phyloP scores from a whole-genome alignment of 129 eudicot species.

The Arctium minus region DNA sequence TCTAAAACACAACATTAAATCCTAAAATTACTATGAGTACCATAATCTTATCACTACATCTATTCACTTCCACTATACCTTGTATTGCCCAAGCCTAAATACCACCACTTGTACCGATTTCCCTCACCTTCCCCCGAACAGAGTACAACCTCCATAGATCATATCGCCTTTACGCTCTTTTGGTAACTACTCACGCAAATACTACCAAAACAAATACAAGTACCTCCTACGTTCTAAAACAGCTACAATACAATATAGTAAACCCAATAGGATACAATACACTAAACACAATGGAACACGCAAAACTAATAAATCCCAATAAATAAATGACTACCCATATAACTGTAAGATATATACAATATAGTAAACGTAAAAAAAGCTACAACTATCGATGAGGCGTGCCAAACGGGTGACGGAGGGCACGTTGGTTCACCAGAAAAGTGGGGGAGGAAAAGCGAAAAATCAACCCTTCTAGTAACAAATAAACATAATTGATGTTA shows the following conservation, averaged over 20 bases:
- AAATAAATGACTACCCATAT: background rate
- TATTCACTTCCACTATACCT: background rate
- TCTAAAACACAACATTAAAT: too few relatives aligned
- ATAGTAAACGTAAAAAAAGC: too few relatives aligned
- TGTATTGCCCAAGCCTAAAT: too few relatives aligned
- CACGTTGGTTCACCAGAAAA: too few relatives aligned
- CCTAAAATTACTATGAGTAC: too few relatives aligned
- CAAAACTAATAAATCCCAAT: background rate
- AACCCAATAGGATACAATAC: too few relatives aligned
- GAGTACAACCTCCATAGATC: too few relatives aligned
- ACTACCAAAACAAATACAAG: too few relatives aligned
- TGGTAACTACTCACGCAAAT: background rate
- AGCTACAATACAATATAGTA: background rate
- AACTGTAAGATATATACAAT: background rate
- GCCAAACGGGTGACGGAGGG: too few relatives aligned
- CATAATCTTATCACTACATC: too few relatives aligned
- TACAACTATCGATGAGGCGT: too few relatives aligned
- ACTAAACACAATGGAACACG: background rate
- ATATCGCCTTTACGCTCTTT: background rate
- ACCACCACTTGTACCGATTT: too few relatives aligned
- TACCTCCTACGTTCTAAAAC: background rate
- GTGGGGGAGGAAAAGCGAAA: background rate
- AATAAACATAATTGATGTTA: background rate
- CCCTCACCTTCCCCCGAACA: background rate
- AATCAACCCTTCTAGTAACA: background rate